A percentile compares a stretch with the other conserved stretches of the same genome.
Evolutionary conservation across 2,329 filamentous ascomycete genomes (phyloP).

Genomic region (Drechslerella coelobrocha): DNA sequence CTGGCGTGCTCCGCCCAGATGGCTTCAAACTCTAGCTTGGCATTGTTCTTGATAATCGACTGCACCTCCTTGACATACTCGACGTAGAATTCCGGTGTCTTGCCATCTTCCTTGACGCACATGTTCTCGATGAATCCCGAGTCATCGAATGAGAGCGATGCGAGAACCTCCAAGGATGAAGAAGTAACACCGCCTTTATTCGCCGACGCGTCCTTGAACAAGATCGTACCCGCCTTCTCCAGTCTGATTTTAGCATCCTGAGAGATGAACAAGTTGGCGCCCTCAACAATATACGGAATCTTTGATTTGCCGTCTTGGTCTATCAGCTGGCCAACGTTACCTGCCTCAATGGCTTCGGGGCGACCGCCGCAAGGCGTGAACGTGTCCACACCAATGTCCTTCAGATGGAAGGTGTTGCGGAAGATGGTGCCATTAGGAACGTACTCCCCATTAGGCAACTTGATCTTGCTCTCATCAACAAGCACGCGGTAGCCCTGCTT

Average conservation of each 20-base stretch:
- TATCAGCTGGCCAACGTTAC: constrained; percentile 85
- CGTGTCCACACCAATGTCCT: constrained; percentile 77
- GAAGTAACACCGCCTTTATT: constrained; percentile 99
- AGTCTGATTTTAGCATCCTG: constrained; percentile 96
- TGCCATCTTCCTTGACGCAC: constrained; percentile 79
- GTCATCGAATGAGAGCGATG: constrained; percentile 93
- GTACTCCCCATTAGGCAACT: constrained; percentile 83
- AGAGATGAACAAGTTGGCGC: constrained; percentile 97
- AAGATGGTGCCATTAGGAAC: constrained; percentile 91
- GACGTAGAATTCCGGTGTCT: constrained; percentile 87
- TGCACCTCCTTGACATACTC: constrained; percentile 92
- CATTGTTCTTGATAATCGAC: constrained; percentile 87
- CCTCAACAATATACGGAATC: constrained; percentile 95
- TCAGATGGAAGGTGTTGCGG: constrained; percentile 96
- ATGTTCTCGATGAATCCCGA: constrained; percentile 87
- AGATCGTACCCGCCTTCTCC: constrained; percentile 89
- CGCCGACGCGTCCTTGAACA: constrained; percentile 97
- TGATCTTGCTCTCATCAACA: constrained; percentile 87
- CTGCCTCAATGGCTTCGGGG: constrained; percentile 93
- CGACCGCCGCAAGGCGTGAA: constrained; percentile 97
- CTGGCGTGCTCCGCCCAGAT: constrained; percentile 94
- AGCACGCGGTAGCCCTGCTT: constrained; percentile 87
- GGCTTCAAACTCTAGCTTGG: constrained; percentile 91
- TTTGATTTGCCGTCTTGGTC: constrained; percentile 79
- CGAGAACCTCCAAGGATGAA: constrained; percentile 93